Base-by-base conservation (phyloP, 352 stramenopile species). In the Thalassiosira sp. region DNA sequence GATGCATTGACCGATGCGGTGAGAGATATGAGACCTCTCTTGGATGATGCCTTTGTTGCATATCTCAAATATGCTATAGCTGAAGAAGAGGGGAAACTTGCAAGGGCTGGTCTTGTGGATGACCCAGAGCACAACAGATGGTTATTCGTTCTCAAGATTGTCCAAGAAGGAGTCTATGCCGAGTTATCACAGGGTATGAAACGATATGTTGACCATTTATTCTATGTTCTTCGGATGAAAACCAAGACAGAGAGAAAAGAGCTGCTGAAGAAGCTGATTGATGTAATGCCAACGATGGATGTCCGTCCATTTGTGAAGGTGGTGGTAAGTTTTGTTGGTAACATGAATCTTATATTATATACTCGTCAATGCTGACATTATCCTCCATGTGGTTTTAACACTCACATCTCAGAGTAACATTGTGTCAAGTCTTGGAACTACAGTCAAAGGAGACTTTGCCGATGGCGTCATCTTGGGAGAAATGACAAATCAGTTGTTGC, bases 51-150 rank as follows among this genome's bases (percentile, higher is more conserved):
- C 0, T 91, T 93, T 74, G 77, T 93, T 52, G 87, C 83, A 27
- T 93, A 93, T 72, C 51, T 93, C 5, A 93, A 93, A 48, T 93
- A 88, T 67, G 87, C 87, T 22, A 88, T 93, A 68, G 85, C 76
- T 2, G 87, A 93, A 58, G 87, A 93, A 70, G 79, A 91, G 65
- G 83, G 56, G n/a, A 74, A 79, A 27, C 56, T 93, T 22, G 84
- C 84, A 51, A 67, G 83, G 35, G 54, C 59, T 3, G 83, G 87
- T 24, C 13, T 89, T 22, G 52, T 90, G 1, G 85, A 91, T 54
- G 87, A 93, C 60, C 83, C 84, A 24, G 82, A 90, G 40, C 79
- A 92, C 58, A 91, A 90, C 59, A 63, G 84, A 53, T 93, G 87
- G 87, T 72, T 91, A 33, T 90, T 89, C 53, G 78, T 93, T 42